phyloP scores from a whole-genome alignment of 1,139 yeast genomes.

The Arxiozyma bovina region DNA sequence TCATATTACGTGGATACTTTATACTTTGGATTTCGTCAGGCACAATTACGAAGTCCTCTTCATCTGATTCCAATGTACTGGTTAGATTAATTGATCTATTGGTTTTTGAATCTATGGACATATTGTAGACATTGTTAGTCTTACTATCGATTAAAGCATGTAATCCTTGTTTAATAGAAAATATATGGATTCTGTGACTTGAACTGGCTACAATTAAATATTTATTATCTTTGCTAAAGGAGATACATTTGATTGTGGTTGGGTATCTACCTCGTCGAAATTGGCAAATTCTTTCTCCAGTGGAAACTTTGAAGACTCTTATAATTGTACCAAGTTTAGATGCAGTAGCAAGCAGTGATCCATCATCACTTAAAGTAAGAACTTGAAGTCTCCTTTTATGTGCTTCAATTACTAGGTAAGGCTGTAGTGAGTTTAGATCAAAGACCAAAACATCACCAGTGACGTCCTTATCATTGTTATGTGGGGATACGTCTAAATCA shows the following conservation, averaged over 20 bases:
- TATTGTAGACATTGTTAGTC: neutral
- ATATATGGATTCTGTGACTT: slow-evolving; percentile 78
- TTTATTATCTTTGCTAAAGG: slow-evolving; percentile 66
- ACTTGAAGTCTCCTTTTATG: slow-evolving; percentile 82
- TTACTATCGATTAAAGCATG: neutral
- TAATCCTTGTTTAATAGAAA: neutral
- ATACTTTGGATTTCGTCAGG: neutral
- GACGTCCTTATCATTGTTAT: slow-evolving; percentile 22
- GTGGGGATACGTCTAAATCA: neutral
- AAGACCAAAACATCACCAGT: slow-evolving; percentile 84
- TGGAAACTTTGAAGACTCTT: slow-evolving; percentile 71
- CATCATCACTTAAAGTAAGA: slow-evolving; percentile 68
- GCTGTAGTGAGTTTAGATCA: slow-evolving; percentile 68
- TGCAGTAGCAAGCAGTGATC: slow-evolving; percentile 80
- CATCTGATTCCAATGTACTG: neutral
- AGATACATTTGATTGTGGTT: slow-evolving; percentile 72
- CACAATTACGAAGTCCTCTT: neutral
- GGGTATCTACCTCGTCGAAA: slow-evolving; percentile 94
- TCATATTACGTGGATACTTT: neutral
- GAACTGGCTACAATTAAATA: slow-evolving; percentile 80
- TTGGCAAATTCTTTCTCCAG: slow-evolving; percentile 76
- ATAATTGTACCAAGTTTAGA: slow-evolving; percentile 92
- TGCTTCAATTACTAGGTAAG: slow-evolving; percentile 84
- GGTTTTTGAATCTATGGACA: neutral
- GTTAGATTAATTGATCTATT: neutral